Evolutionary conservation across 495 filamentous ascomycete genomes (phyloP).

Genomic region (Hypoxylon rickii): DNA sequence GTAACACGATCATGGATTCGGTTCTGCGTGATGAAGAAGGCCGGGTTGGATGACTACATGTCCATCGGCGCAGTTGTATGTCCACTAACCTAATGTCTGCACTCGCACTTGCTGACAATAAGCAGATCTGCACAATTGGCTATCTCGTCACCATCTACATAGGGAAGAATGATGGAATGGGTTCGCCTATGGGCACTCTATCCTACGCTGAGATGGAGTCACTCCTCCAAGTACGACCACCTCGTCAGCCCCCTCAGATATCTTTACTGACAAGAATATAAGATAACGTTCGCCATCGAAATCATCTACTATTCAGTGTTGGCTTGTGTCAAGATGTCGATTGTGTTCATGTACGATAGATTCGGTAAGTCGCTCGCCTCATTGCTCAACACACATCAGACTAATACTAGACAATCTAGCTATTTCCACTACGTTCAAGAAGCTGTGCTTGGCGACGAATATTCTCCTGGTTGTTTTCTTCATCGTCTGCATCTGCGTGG

Average conservation of each 20-base stretch:
- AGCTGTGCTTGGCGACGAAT: conserved; percentile 41
- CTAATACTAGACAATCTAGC: conserved; percentile 21
- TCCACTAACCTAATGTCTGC: neutral
- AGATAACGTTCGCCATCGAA: conserved; percentile 48
- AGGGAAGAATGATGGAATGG: conserved; percentile 35
- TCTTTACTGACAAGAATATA: conserved; percentile 7
- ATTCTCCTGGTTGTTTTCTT: conserved; percentile 45
- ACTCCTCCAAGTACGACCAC: conserved; percentile 38
- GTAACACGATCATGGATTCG: conserved; percentile 34
- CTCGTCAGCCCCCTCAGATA: neutral
- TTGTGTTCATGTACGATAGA: conserved; percentile 53
- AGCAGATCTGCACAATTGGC: conserved; percentile 39
- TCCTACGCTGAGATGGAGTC: conserved; percentile 36
- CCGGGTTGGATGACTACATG: conserved; percentile 42
- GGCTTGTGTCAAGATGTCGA: conserved; percentile 51
- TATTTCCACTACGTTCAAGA: conserved; percentile 39
- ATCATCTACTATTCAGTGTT: conserved; percentile 49
- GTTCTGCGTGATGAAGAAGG: conserved; percentile 36
- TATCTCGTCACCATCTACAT: conserved; percentile 42
- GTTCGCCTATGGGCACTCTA: conserved; percentile 37
- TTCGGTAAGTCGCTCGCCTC: no score
- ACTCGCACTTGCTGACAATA: conserved; percentile 4
- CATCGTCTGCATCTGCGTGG: conserved; percentile 42
- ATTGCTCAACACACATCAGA: no score
- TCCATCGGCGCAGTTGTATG: conserved; percentile 40